These are phyloP conservation scores for Apiospora sp. DNA, from an alignment of 2,329 filamentous ascomycete genomes.

Conservation along the genomic window DNA sequence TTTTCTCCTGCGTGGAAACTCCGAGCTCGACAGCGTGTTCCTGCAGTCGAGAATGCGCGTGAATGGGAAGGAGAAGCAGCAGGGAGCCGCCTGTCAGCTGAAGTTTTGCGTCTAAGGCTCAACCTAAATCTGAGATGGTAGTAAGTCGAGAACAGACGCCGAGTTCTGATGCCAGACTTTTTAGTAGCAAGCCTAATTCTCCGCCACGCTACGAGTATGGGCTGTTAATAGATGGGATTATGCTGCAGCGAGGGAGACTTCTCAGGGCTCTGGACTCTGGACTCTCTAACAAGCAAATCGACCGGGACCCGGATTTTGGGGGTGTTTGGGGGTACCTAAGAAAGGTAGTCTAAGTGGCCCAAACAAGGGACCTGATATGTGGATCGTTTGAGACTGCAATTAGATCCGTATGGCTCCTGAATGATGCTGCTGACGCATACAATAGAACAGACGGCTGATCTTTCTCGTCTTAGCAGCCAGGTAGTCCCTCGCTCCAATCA, in stretches of 20 bases:
- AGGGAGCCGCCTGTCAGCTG: conserved; percentile 19
- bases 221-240: conserved; percentile 21
- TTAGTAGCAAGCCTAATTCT: conserved; percentile 20
- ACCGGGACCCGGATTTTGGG: conserved; percentile 9
- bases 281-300: conserved; percentile 9
- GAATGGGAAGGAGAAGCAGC: not conserved
- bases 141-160: conserved; percentile 21
- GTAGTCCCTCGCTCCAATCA: conserved; percentile 1
- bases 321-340: conserved; percentile 7
- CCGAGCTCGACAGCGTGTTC: conserved; percentile 13
- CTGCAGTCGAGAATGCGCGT: not conserved
- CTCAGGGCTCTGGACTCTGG: not conserved
- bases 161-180: conserved; percentile 11
- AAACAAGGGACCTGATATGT: conserved; percentile 15
- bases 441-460: not conserved
- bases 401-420: not conserved
- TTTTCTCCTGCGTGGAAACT: not conserved
- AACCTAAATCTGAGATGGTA: conserved; percentile 21
- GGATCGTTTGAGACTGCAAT: conserved; percentile 21
- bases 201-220: conserved; percentile 8
- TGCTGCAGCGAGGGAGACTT: conserved; percentile 11
- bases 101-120: conserved; percentile 14
- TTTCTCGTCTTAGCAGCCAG: not conserved
- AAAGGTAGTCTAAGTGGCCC: conserved; percentile 12
- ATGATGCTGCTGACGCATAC: not conserved